These are phyloP conservation scores for Lodderomyces parapsilosis DNA, from an alignment of 1,139 yeast species.

Conservation along the genomic window DNA sequence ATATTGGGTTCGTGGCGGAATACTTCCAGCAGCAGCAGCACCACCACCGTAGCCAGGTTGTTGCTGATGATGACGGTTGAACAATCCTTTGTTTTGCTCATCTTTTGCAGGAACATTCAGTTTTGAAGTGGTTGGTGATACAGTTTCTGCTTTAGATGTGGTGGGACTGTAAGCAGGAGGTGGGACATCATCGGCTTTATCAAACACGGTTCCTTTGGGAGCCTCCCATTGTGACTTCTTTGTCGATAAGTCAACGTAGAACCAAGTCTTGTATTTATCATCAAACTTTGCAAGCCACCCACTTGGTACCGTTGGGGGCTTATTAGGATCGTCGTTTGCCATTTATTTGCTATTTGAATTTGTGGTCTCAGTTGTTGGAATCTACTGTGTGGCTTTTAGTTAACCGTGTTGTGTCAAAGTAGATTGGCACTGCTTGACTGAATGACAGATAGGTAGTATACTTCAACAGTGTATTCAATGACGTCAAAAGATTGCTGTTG, in stretches of 20 bases:
- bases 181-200: slow-evolving; percentile 22
- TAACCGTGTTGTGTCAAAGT: too few species aligned
- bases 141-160: slow-evolving; percentile 9
- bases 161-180: slow-evolving; percentile 37
- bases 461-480: too few species aligned
- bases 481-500: too few species aligned
- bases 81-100: slow-evolving; percentile 1
- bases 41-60: slow-evolving; percentile 8
- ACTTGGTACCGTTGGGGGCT: slow-evolving; percentile 57
- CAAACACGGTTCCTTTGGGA: slow-evolving; percentile 59
- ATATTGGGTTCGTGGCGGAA: slow-evolving; percentile 6
- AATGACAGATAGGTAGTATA: too few species aligned
- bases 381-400: background rate
- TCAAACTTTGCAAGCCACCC: slow-evolving; percentile 93
- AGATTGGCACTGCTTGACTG: too few species aligned
- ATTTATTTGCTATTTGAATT: slow-evolving; percentile 8
- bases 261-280: slow-evolving; percentile 73
- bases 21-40: background rate
- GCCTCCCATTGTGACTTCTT: slow-evolving; percentile 90
- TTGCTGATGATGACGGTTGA: slow-evolving; percentile 6
- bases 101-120: slow-evolving; percentile 7
- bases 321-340: slow-evolving; percentile 24
- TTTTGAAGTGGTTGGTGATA: slow-evolving; percentile 8
- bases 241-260: slow-evolving; percentile 69
- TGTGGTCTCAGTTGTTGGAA: background rate